Evolutionary conservation across 2,329 filamentous ascomycete genomes (phyloP).

Genomic region (Xylariaceae sp.): DNA sequence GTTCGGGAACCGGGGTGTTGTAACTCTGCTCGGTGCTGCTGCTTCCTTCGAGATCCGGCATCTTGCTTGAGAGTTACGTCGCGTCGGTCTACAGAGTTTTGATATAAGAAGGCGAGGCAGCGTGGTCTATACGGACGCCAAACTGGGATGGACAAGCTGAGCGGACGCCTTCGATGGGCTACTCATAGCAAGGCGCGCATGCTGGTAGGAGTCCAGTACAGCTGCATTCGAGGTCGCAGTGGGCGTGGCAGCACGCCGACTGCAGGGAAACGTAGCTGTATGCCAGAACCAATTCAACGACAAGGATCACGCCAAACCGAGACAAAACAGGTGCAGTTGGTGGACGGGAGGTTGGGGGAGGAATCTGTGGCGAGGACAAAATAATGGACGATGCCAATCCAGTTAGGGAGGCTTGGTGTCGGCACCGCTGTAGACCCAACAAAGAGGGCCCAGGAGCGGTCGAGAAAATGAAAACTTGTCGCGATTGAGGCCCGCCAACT

Average conservation of each 20-base stretch:
- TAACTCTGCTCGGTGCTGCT: conserved; percentile 57
- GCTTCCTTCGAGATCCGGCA: conserved; percentile 65
- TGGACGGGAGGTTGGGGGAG: neutral
- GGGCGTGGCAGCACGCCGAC: conserved; percentile 39
- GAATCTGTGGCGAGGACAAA: conserved; percentile 31
- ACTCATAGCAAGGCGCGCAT: conserved; percentile 35
- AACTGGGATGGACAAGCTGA: conserved; percentile 1
- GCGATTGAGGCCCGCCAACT: conserved; percentile 85
- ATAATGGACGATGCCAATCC: conserved; percentile 34
- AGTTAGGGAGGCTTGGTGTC: conserved; percentile 98
- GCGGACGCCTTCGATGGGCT: conserved; percentile 33
- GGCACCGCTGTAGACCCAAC: conserved; percentile 94
- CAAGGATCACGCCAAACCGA: conserved; percentile 2
- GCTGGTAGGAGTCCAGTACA: conserved; percentile 27
- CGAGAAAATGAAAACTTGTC: conserved; percentile 69
- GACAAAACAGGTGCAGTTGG: conserved; percentile 10
- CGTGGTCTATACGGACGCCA: conserved; percentile 2
- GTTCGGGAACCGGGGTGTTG: conserved; percentile 69
- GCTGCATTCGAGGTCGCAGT: conserved; percentile 32
- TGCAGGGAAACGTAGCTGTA: conserved; percentile 24
- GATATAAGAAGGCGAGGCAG: neutral
- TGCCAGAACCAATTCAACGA: conserved; percentile 19
- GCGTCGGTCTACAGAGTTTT: neutral
- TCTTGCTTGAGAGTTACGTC: conserved; percentile 45
- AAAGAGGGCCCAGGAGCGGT: conserved; percentile 87